Base-by-base conservation (phyloP, 768 basidiomycete species). In the Steccherinum ochraceum region DNA sequence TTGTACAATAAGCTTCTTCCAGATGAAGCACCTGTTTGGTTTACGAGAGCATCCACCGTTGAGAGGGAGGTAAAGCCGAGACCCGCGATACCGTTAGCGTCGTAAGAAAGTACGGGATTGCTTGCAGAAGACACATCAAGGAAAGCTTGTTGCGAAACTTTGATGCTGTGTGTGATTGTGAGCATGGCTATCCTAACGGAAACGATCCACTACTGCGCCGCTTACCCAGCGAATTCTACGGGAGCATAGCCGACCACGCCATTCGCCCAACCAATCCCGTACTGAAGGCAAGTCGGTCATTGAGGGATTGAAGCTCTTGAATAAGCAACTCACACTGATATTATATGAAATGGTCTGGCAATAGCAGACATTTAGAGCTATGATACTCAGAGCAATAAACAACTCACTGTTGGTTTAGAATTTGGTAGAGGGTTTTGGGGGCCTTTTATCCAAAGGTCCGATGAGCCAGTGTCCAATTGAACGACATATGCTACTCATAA, bases 381-480 rank as follows among this genome's bases (percentile, higher is more conserved):
- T 2, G 10, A 4, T 5, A 43, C 53, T 45, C 35, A 57, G 52
- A 4, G 46, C 48, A n/a, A n/a, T n/a, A n/a, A n/a, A n/a, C n/a
- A 19, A 60, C 66, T 47, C 43, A 63, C 54, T 50, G 58, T 56
- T 41, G 52, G 46, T 40, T 54, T 58, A 40, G 54, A 51, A 40
- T 58, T 46, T 16, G 56, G 52, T 41, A 58, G 47, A 0, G 58
- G 61, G 26, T 51, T 60, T 12, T 53, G 51, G 4, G 51, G 35
- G 42, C 56, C 60, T 49, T 62, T 25, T 68, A 53, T 74, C 82
- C 89, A 91, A 24, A 93, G 74, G 67, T 93, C 90, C 55, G 79
- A 86, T 10, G 89, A 91, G 54, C 90, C 90, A 1, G 89, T 90
- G 67, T 93, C 90, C 45, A 93, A 70, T 64, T 93, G 90, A 12